phyloP scores from a whole-genome alignment of 73 alveolate genomes.

The Paramecium biaurelia region DNA sequence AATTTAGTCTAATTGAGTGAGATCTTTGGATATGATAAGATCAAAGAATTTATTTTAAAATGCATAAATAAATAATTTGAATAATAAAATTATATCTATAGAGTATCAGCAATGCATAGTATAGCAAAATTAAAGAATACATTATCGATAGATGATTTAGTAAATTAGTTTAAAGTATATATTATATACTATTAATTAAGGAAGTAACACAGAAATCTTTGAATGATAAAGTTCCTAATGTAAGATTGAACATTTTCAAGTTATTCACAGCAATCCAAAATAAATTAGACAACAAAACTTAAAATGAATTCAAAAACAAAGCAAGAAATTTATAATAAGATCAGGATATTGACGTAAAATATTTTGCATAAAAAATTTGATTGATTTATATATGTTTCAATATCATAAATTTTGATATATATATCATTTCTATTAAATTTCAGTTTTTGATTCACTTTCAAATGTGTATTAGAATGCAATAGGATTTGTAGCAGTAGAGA shows the following conservation, averaged over 20 bases:
- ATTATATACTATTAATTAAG: background rate
- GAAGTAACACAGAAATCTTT: slow-evolving; percentile 22
- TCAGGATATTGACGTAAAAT: slow-evolving; percentile 35
- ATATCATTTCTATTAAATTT: background rate
- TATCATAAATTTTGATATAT: background rate
- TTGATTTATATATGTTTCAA: background rate
- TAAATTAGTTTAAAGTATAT: background rate
- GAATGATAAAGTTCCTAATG: slow-evolving; percentile 63
- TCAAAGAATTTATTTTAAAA: background rate
- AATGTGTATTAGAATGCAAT: slow-evolving; percentile 38
- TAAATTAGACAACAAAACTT: slow-evolving; percentile 7
- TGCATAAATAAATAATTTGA: background rate
- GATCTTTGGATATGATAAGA: slow-evolving; percentile 44
- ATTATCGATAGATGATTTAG: slow-evolving; percentile 47
- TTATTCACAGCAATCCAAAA: slow-evolving; percentile 25
- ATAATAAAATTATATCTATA: slow-evolving; percentile 41
- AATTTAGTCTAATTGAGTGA: slow-evolving; percentile 11
- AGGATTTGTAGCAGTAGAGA: slow-evolving; percentile 33
- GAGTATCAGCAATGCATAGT: slow-evolving; percentile 58
- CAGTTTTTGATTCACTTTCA: slow-evolving; percentile 20
- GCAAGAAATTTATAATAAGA: background rate
- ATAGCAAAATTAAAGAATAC: background rate
- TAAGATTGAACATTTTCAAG: slow-evolving; percentile 44
- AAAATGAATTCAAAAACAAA: slow-evolving; percentile 2
- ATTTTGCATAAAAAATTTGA: slow-evolving; percentile 14